Evolutionary conservation across 352 stramenopile genomes (phyloP), one percentile per base, ranked within the genome.

Genomic region (Plasmopara halstedii): DNA sequence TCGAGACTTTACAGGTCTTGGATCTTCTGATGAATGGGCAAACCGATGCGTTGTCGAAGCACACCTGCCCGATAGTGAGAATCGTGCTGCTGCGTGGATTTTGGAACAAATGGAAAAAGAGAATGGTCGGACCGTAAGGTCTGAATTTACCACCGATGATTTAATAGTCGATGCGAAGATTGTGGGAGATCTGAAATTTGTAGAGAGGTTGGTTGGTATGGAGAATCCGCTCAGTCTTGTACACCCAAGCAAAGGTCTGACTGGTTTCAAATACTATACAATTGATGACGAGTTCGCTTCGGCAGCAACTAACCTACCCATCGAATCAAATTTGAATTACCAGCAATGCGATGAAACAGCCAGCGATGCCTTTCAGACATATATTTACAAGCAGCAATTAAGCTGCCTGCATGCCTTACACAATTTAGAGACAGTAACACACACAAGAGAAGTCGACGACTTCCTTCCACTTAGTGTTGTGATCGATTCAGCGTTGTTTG

Each of bases 51-150:
- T 73, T 17, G 42, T 51, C 1, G 74, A 89, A 55, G 73, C 73
- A 0, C 58, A 27, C 50, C 57, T 67, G 17, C 50, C 53, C 0
- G 56, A 62, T 17, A 64, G 71, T 37, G 83, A 94, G 56, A 86
- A 74, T 21, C 65, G 59, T 15, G 83, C 85, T 5, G 85, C 94
- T 15, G 63, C 67, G 19, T 96, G 88, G 88, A 95, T 96, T 38
- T 76, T 96, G 6, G 83, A 96, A 41, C 67, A 87, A 57, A 95
- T 97, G 80, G 82, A 93, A 41, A 67, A 85, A 9, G 77, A 92
- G 22, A 40, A 15, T 11, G 51, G 44, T 3, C 25, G 48, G 18
- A 44, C 52, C 39, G 35, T 29, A 46, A 13, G 29, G 8, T 40
- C 40, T 6, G 38, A 22, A 8, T 14, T 56, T 19, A 32, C 40